Percentiles rank a stretch among this genome's conserved stretches.
Conservation (phyloP, 2,329 filamentous ascomycete genomes). For the Coniochaeta sp. region DNA sequence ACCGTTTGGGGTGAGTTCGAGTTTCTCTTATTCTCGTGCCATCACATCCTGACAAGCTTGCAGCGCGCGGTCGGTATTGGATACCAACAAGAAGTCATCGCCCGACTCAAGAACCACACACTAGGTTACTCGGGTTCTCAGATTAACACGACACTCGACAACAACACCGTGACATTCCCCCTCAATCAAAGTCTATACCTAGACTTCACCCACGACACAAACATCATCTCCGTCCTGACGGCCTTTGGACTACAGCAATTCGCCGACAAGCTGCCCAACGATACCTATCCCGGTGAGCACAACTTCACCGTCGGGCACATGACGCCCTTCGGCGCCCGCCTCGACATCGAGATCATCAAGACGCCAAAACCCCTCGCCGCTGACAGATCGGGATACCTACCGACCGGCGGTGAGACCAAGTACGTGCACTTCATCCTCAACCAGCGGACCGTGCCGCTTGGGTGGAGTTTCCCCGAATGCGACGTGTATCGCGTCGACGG, state of each 20-base stretch:
- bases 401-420: conserved; percentile 46
- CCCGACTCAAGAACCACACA: conserved; percentile 61
- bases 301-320: conserved; percentile 61
- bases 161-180: conserved; percentile 62
- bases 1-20: conserved; percentile 47
- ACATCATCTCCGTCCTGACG: conserved; percentile 62
- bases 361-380: conserved; percentile 56
- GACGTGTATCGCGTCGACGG: conserved; percentile 58
- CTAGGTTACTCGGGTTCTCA: conserved; percentile 50
- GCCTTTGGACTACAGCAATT: conserved; percentile 71
- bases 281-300: conserved; percentile 47
- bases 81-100: conserved; percentile 66
- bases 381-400: conserved; percentile 44
- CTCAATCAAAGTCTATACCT: conserved; percentile 67
- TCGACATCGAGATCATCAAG: conserved; percentile 68
- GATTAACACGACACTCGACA: conserved; percentile 65
- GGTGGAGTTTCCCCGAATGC: conserved; percentile 59
- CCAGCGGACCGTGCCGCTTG: conserved; percentile 65
- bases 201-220: conserved; percentile 74
- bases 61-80: conserved; percentile 65
- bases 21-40: not conserved
- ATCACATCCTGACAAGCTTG: conserved; percentile 10
- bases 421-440: conserved; percentile 73
- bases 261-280: conserved; percentile 47
- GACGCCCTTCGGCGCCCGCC: conserved; percentile 63